These are phyloP conservation scores for Xylariaceae sp. DNA, from an alignment of 2,329 filamentous ascomycete genomes.

Conservation along the genomic window DNA sequence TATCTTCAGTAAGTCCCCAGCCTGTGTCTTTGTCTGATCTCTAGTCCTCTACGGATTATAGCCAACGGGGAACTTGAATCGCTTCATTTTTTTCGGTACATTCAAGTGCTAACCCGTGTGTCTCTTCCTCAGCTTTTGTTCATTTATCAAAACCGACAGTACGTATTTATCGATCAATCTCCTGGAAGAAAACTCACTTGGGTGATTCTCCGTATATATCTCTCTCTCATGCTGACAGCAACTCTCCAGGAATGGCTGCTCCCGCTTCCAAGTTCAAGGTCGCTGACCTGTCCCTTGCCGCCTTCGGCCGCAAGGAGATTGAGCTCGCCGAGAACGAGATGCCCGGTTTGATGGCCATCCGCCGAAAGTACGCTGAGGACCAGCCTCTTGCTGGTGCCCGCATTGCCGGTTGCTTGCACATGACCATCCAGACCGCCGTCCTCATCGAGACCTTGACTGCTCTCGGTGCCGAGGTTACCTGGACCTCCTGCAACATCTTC, in stretches of 20 bases:
- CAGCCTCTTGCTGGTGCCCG: slow-evolving; percentile 92
- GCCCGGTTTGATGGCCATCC: slow-evolving; percentile 96
- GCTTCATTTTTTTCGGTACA: background rate
- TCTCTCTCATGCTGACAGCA: slow-evolving; percentile 4
- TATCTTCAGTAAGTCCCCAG: background rate
- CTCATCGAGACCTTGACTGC: slow-evolving; percentile 95
- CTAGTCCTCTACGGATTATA: background rate
- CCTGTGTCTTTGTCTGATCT: background rate
- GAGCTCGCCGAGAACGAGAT: slow-evolving; percentile 95
- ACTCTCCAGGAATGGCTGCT: slow-evolving; percentile 54
- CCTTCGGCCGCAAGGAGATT: slow-evolving; percentile 98
- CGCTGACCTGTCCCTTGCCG: slow-evolving; percentile 93
- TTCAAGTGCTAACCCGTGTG: slow-evolving; percentile 13
- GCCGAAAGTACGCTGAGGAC: slow-evolving; percentile 82
- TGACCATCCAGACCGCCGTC: slow-evolving; percentile 99
- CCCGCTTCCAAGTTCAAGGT: slow-evolving; percentile 96
- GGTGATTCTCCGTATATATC: background rate
- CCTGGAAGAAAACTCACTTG: background rate
- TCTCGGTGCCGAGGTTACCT: slow-evolving; percentile 97
- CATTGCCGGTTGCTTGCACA: slow-evolving; percentile 97
- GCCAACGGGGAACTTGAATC: background rate
- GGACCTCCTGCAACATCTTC: slow-evolving; percentile 99
- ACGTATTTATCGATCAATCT: background rate
- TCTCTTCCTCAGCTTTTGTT: slow-evolving; percentile 7
- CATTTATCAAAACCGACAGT: background rate